These are phyloP conservation scores for Camelina laxa DNA, from an alignment of 345 rosid species.

Conservation along the genomic window DNA sequence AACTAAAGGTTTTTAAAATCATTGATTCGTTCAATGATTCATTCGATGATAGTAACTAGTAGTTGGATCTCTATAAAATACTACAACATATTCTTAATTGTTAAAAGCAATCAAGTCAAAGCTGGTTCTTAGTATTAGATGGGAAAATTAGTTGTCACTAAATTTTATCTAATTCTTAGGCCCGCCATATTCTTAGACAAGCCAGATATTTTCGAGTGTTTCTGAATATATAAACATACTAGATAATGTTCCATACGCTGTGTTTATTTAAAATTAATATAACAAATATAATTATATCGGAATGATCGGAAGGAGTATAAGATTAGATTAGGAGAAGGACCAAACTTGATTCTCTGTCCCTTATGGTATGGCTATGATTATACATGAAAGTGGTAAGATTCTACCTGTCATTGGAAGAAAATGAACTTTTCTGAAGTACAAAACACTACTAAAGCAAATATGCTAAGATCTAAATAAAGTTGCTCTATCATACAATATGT, in stretches of 20 bases:
- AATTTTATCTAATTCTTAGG: background rate
- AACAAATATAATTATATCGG: too few species aligned
- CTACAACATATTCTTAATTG: background rate
- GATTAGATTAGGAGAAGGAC: background rate
- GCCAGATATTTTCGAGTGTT: background rate
- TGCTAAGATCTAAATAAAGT: background rate
- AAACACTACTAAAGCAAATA: background rate
- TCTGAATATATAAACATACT: background rate
- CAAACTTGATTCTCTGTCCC: background rate
- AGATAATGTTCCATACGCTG: too few species aligned
- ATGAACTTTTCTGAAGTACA: background rate
- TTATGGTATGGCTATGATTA: background rate
- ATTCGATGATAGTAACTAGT: background rate
- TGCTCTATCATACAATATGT: background rate
- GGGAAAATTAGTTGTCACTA: background rate
- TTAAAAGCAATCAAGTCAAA: background rate
- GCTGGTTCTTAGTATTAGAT: background rate
- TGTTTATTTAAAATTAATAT: too few species aligned
- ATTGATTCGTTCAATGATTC: slow-evolving; percentile 5
- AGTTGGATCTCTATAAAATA: background rate
- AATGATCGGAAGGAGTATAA: too few species aligned
- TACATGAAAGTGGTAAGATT: background rate
- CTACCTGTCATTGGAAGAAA: background rate
- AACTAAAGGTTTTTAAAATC: background rate
- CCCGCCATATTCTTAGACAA: background rate